A percentile compares a stretch with the other conserved stretches of the same genome.
These are phyloP conservation scores for Trametes elegans DNA, from an alignment of 768 basidiomycete species.

Conservation along the genomic window DNA sequence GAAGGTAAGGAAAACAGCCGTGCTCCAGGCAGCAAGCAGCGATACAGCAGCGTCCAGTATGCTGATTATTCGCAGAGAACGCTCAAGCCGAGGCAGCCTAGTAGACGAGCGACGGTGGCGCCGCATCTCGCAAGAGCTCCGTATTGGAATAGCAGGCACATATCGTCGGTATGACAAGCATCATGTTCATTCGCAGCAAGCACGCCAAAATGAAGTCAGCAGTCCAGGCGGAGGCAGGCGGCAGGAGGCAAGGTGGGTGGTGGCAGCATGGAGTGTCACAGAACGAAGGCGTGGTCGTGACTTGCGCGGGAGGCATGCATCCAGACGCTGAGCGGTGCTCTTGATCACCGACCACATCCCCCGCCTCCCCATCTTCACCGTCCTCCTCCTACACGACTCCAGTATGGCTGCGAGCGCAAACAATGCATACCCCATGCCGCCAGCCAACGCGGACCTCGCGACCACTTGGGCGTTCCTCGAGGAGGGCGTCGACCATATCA, in stretches of 20 bases:
- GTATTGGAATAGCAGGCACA: too few relatives aligned
- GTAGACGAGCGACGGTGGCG: too few relatives aligned
- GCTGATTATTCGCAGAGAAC: too few relatives aligned
- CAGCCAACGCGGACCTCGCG: slow-evolving; percentile 62
- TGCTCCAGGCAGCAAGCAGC: too few relatives aligned
- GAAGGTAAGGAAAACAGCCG: too few relatives aligned
- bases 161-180: too few relatives aligned
- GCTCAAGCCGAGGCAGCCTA: too few relatives aligned
- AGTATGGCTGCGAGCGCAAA: slow-evolving; percentile 22
- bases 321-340: slow-evolving; percentile 6
- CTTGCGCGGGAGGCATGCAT: slow-evolving; percentile 1
- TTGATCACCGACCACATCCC: slow-evolving; percentile 12
- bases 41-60: too few relatives aligned
- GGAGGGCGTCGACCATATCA: slow-evolving; percentile 88
- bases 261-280: background rate
- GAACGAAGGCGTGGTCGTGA: slow-evolving; percentile 5
- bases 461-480: slow-evolving; percentile 90
- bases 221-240: too few relatives aligned
- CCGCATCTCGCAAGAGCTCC: too few relatives aligned
- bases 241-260: background rate
- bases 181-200: too few relatives aligned
- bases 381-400: background rate
- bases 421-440: slow-evolving; percentile 48
- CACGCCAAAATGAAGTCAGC: too few relatives aligned
- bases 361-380: background rate